phyloP scores from a whole-genome alignment of 2,329 filamentous ascomycete species.

The Dryadomyces quercivorus region DNA sequence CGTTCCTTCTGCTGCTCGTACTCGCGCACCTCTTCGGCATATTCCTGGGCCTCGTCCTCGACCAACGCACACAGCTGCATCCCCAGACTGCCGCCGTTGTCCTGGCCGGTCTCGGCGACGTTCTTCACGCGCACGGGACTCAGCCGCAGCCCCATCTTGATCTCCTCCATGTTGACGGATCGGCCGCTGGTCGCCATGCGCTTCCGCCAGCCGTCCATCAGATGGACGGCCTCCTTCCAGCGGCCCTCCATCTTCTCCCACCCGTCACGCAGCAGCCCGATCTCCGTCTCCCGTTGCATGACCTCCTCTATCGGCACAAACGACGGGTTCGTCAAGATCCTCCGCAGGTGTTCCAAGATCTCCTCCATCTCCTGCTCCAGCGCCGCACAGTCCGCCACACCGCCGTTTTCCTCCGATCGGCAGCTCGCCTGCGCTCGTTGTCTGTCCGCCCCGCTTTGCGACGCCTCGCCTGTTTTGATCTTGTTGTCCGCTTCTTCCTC shows the following conservation, averaged over 20 bases:
- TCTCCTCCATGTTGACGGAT: slow-evolving; percentile 55
- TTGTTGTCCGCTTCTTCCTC: slow-evolving; percentile 12
- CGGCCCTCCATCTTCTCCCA: slow-evolving; percentile 90
- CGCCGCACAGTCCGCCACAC: slow-evolving; percentile 33
- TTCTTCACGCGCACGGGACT: slow-evolving; percentile 45
- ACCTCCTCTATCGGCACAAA: slow-evolving; percentile 95
- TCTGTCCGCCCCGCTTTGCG: slow-evolving; percentile 8
- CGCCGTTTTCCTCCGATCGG: slow-evolving; percentile 8
- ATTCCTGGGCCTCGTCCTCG: slow-evolving; percentile 15
- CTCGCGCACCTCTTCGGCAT: slow-evolving; percentile 13
- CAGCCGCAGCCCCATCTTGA: slow-evolving; percentile 55
- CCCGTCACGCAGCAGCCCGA: slow-evolving; percentile 65
- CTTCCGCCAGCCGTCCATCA: slow-evolving; percentile 88
- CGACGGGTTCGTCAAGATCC: slow-evolving; percentile 83
- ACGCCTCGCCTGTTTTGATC: not conserved
- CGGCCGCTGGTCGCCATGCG: slow-evolving; percentile 61
- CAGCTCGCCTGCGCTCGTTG: no score
- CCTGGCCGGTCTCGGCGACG: slow-evolving; percentile 32
- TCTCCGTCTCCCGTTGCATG: slow-evolving; percentile 83
- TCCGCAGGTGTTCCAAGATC: slow-evolving; percentile 70
- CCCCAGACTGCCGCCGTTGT: slow-evolving; percentile 14
- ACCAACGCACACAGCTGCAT: slow-evolving; percentile 23
- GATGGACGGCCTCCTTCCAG: slow-evolving; percentile 77
- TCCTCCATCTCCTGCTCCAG: slow-evolving; percentile 63
- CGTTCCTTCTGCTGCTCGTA: slow-evolving; percentile 11